A percentile compares a stretch with the other conserved stretches of the same genome.
Evolutionary conservation across 768 basidiomycete species (phyloP).

Genomic region (Gymnopilus dilepis): DNA sequence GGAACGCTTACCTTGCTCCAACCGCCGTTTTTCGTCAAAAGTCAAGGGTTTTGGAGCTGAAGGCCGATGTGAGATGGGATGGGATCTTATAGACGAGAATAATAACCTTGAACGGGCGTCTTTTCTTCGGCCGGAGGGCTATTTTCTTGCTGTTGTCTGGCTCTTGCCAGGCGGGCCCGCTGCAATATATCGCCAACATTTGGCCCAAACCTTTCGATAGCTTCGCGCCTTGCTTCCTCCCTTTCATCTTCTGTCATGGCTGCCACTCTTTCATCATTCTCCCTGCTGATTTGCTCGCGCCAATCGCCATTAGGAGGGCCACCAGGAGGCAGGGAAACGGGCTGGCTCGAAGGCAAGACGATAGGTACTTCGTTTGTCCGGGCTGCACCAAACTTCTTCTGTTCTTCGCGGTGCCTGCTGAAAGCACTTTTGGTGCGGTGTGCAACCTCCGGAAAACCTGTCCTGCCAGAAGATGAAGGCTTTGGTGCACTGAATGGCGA

Average conservation of each 20-base stretch:
- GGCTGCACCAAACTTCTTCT: constrained; percentile 26
- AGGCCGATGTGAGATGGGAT: neutral
- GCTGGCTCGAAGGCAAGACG: constrained; percentile 15
- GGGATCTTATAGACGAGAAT: neutral
- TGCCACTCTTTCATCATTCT: constrained; percentile 68
- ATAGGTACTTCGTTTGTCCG: constrained; percentile 36
- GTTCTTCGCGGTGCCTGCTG: constrained; percentile 50
- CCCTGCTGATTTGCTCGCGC: constrained; percentile 62
- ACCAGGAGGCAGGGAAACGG: neutral
- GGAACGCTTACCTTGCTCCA: neutral
- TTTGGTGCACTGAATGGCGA: constrained; percentile 32
- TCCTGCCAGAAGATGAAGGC: constrained; percentile 34
- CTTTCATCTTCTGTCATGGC: constrained; percentile 76
- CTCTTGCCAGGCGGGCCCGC: constrained; percentile 56
- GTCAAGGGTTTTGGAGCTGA: neutral
- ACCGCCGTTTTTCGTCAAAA: neutral
- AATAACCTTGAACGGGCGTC: neutral
- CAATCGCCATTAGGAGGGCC: constrained; percentile 42
- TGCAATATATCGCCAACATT: constrained; percentile 67
- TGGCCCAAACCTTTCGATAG: constrained; percentile 74
- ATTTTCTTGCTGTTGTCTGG: constrained; percentile 21
- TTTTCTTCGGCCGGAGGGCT: neutral
- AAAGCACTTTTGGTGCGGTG: constrained; percentile 74
- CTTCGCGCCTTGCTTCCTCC: constrained; percentile 65
- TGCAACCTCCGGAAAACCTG: constrained; percentile 67